phyloP scores from a whole-genome alignment of 1,284 basidiomycete genomes.

The Moesziomyces antarcticus region DNA sequence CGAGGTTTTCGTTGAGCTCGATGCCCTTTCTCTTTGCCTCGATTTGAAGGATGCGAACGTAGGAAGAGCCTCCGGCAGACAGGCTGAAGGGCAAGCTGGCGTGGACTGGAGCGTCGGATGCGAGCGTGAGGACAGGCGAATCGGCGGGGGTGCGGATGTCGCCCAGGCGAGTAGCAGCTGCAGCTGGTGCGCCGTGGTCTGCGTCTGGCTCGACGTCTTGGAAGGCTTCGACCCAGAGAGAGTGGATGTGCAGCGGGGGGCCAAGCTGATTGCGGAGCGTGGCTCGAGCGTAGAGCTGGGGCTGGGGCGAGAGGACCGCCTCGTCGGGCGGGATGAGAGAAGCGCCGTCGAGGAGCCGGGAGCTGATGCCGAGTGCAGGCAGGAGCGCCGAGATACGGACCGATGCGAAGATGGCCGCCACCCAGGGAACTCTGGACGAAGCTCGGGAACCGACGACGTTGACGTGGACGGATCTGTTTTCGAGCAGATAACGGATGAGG shows the following conservation, averaged over 20 bases:
- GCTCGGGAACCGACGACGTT: conserved; percentile 22
- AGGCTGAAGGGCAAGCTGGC: conserved; percentile 52
- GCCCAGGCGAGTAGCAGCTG: conserved; percentile 25
- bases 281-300: conserved; percentile 45
- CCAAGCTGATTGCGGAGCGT: conserved; percentile 55
- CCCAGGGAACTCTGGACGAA: conserved; percentile 45
- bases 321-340: conserved; percentile 37
- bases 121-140: conserved; percentile 43
- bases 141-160: conserved; percentile 37
- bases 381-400: conserved; percentile 38
- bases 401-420: conserved; percentile 34
- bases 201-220: conserved; percentile 16
- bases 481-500: conserved; percentile 44
- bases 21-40: conserved; percentile 44
- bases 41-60: conserved; percentile 49
- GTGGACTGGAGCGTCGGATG: conserved; percentile 30
- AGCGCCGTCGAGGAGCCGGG: conserved; percentile 51
- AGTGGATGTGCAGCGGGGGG: conserved; percentile 36
- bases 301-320: background rate
- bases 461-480: conserved; percentile 42
- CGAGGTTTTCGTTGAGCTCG: conserved; percentile 50
- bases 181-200: background rate
- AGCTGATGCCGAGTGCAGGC: conserved; percentile 46
- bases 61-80: conserved; percentile 45
- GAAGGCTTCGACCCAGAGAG: conserved; percentile 35